Percentiles rank a stretch among this genome's conserved stretches.
Conservation (phyloP, 2,329 filamentous ascomycete genomes). For the Trichoderma asperellum region DNA sequence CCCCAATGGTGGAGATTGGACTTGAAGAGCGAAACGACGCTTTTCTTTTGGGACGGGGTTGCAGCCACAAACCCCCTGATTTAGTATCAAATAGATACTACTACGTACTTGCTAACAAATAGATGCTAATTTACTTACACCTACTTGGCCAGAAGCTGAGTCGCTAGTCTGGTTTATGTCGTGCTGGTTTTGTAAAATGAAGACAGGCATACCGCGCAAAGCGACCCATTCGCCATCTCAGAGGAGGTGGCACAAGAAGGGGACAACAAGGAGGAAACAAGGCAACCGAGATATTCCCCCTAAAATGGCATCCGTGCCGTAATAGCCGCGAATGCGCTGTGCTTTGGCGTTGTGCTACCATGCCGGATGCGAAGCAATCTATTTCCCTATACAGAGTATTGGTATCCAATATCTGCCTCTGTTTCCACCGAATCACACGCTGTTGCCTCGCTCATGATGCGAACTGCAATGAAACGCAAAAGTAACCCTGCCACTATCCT, state of each 20-base stretch:
- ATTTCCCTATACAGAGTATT: not conserved
- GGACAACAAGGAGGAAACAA: not conserved
- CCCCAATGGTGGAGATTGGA: not conserved
- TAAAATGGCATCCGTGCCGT: constrained; percentile 5
- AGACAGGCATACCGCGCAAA: not conserved
- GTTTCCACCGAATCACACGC: too few species aligned
- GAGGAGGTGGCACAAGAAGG: not conserved
- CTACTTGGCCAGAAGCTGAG: not conserved
- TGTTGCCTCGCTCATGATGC: not conserved
- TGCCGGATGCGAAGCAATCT: not conserved
- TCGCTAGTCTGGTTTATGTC: not conserved
- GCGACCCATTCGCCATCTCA: not conserved
- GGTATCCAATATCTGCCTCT: not conserved
- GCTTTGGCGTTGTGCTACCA: not conserved
- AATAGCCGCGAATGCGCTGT: constrained; percentile 1
- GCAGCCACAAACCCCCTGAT: constrained; percentile 1
- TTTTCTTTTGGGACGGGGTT: not conserved
- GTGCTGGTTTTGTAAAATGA: not conserved
- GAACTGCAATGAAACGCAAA: constrained; percentile 6
- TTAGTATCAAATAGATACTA: not conserved
- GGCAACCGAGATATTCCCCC: not conserved
- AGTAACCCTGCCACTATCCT: not conserved
- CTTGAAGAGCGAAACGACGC: not conserved
- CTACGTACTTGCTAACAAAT: not conserved
- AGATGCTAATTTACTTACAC: not conserved